Conservation (phyloP, 179 eudicot genomes). For the Pouteria campechiana region DNA sequence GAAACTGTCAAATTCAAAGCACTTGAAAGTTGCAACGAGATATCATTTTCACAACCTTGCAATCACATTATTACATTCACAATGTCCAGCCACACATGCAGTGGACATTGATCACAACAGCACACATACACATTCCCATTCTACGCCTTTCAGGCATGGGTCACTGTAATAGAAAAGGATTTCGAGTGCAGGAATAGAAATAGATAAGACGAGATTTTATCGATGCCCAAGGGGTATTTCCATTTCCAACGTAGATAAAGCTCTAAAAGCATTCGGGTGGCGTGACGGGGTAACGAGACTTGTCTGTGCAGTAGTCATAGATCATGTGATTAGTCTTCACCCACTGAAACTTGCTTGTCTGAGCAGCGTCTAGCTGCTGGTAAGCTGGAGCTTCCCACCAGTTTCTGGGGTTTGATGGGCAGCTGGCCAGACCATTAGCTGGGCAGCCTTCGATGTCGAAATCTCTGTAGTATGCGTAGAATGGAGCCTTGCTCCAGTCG, state of each 20-base stretch:
- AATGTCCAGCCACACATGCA: no score
- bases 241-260: background rate
- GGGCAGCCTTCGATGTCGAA: constrained; percentile 58
- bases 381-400: constrained; percentile 41
- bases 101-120: no score
- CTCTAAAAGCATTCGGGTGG: constrained; percentile 28
- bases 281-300: constrained; percentile 22
- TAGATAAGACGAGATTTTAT: background rate
- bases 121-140: no score
- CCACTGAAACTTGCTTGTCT: constrained; percentile 33
- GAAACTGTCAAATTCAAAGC: no score
- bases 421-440: constrained; percentile 27
- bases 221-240: background rate
- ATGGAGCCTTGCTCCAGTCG: constrained; percentile 65
- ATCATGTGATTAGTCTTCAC: constrained; percentile 38
- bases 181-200: background rate
- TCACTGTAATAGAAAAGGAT: no score
- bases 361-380: constrained; percentile 20
- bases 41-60: no score
- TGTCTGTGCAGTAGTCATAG: constrained; percentile 55
- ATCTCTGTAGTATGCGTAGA: constrained; percentile 48
- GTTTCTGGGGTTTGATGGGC: constrained; percentile 22
- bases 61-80: no score
- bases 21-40: no score
- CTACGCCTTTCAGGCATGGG: no score